Percentiles rank a stretch among this genome's conserved stretches.
These are phyloP conservation scores for Colletotrichum sp. DNA, from an alignment of 2,329 filamentous ascomycete species.

Conservation along the genomic window DNA sequence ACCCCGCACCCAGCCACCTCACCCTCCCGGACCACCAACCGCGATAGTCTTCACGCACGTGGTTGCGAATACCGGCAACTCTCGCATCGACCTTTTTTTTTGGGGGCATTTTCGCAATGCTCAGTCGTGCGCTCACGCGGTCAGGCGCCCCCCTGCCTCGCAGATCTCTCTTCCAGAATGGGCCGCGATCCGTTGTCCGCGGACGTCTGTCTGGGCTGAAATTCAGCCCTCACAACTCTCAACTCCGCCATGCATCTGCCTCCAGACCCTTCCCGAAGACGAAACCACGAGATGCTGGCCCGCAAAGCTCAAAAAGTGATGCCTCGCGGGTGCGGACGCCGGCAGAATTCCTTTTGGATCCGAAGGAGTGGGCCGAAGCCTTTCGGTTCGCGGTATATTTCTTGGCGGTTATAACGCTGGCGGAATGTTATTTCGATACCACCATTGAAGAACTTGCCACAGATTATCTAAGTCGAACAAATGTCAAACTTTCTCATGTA, in stretches of 20 bases:
- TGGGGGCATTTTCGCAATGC: neutral
- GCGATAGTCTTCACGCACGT: neutral
- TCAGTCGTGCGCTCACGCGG: neutral
- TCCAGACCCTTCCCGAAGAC: neutral
- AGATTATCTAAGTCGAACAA: neutral
- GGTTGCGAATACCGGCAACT: neutral
- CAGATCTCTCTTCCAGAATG: neutral
- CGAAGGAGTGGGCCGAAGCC: neutral
- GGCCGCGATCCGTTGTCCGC: neutral
- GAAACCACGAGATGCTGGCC: neutral
- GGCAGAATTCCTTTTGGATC: neutral
- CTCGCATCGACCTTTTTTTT: neutral
- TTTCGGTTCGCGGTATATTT: accelerated
- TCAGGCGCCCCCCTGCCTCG: neutral
- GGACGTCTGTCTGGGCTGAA: neutral
- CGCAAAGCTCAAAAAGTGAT: neutral
- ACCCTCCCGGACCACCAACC: too few species aligned
- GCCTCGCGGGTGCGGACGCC: neutral
- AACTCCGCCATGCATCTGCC: neutral
- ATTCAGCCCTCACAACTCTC: neutral
- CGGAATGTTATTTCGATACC: neutral
- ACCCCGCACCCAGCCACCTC: neutral
- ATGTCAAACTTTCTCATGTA: neutral
- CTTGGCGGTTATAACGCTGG: neutral
- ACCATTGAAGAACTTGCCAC: neutral